Percentiles rank a stretch among this genome's conserved stretches.
Evolutionary conservation across 805 yeast species (phyloP).

Genomic region (Isabelozyma rhagii): DNA sequence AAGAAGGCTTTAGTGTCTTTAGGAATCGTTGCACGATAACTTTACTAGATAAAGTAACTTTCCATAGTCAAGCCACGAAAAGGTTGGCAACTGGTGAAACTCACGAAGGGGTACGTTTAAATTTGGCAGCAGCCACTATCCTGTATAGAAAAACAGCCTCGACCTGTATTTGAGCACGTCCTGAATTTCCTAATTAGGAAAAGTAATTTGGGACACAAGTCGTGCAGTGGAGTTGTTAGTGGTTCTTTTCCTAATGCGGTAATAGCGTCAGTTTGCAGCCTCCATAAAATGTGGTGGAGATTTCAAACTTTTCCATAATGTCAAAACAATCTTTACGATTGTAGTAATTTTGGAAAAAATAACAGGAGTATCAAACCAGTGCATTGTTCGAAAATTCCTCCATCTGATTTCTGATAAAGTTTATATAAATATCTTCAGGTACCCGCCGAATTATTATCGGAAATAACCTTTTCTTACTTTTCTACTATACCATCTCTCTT

Average conservation of each 20-base stretch:
- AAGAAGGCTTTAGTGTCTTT: background rate
- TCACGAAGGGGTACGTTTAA: background rate
- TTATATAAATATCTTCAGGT: too few relatives aligned
- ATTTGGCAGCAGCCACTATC: background rate
- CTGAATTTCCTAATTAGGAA: conserved; percentile 17
- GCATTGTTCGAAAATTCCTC: too few relatives aligned
- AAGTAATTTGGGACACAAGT: conserved; percentile 3
- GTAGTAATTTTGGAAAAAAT: too few relatives aligned
- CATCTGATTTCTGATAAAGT: too few relatives aligned
- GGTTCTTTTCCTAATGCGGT: conserved; percentile 5
- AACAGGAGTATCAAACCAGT: too few relatives aligned
- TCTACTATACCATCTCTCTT: background rate
- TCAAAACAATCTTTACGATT: too few relatives aligned
- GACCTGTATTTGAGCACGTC: background rate
- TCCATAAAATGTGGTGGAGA: background rate
- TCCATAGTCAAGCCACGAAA: background rate
- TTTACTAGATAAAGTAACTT: background rate
- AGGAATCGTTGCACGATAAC: background rate
- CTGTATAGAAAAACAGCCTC: background rate
- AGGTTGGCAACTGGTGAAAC: background rate
- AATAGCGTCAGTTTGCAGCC: conserved; percentile 1
- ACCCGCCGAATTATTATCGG: background rate
- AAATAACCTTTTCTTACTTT: background rate
- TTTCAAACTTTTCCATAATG: too few relatives aligned
- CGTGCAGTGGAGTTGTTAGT: conserved; percentile 1